Evolutionary conservation across 2,329 filamentous ascomycete species (phyloP).

Genomic region (Monilinia polystroma): DNA sequence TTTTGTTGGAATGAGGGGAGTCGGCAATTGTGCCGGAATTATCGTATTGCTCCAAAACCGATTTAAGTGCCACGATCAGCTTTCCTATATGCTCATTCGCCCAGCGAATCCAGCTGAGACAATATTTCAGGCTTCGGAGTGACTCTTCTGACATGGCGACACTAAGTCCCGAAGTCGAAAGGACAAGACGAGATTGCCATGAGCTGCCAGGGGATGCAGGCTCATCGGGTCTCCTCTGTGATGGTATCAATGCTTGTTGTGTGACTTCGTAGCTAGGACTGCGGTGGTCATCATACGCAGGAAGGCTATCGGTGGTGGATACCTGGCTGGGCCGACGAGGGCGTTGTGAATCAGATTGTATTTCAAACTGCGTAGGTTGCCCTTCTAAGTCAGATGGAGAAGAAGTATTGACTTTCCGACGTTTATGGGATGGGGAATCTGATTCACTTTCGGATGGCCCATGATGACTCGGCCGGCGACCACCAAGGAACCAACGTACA

Average conservation of each 20-base stretch:
- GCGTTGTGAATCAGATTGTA: conserved; percentile 39
- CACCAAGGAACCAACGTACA: conserved; percentile 77
- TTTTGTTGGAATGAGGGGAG: conserved; percentile 20
- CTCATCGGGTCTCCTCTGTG: conserved; percentile 36
- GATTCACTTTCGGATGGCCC: conserved; percentile 48
- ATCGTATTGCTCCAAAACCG: conserved; percentile 79
- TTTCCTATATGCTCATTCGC: conserved; percentile 79
- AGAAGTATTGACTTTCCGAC: conserved; percentile 55
- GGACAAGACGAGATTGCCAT: conserved; percentile 85
- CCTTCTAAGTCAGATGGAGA: conserved; percentile 37
- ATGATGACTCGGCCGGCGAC: conserved; percentile 42
- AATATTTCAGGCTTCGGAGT: conserved; percentile 79
- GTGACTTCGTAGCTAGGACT: conserved; percentile 74
- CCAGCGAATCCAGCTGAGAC: conserved; percentile 74
- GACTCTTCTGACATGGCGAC: conserved; percentile 91
- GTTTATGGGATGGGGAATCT: conserved; percentile 53
- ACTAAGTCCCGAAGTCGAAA: conserved; percentile 86
- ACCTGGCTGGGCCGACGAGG: conserved; percentile 35
- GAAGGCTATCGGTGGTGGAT: conserved; percentile 67
- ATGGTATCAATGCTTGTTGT: conserved; percentile 41
- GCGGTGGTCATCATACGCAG: conserved; percentile 77
- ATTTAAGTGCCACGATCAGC: conserved; percentile 71
- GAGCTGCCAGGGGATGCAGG: conserved; percentile 37
- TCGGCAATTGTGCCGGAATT: conserved; percentile 37
- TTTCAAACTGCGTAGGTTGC: conserved; percentile 28